A percentile compares a stretch with the other conserved stretches of the same genome.
These are phyloP conservation scores for Funneliformis geosporum DNA, from an alignment of 192 early-diverging fungal genomes.

Conservation along the genomic window DNA sequence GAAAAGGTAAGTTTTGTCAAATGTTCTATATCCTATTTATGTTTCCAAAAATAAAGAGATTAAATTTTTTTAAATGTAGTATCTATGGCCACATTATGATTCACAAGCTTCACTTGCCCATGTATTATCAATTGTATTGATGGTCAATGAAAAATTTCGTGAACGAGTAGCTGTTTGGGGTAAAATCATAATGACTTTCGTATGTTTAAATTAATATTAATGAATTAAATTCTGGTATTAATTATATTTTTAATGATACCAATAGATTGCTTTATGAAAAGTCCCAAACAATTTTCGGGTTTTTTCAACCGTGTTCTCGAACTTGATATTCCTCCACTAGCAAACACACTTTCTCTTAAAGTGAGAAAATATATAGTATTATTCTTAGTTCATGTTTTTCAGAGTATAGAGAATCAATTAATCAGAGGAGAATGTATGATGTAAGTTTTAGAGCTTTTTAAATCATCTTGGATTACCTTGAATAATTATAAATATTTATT, in stretches of 20 bases:
- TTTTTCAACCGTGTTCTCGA: slow-evolving; percentile 60
- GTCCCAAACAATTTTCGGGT: slow-evolving; percentile 52
- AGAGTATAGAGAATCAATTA: slow-evolving; percentile 75
- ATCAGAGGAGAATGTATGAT: slow-evolving; percentile 79
- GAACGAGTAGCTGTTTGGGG: slow-evolving; percentile 66
- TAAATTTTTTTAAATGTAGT: slow-evolving; percentile 47
- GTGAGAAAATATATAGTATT: slow-evolving; percentile 58
- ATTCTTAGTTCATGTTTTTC: slow-evolving; percentile 84
- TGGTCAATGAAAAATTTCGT: slow-evolving; percentile 91
- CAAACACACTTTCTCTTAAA: slow-evolving; percentile 37
- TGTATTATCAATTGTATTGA: slow-evolving; percentile 75
- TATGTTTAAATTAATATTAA: neutral
- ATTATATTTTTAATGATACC: neutral
- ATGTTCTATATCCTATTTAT: neutral
- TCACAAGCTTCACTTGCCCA: slow-evolving; percentile 51
- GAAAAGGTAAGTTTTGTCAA: slow-evolving; percentile 57
- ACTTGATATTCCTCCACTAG: slow-evolving; percentile 43
- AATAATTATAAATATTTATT: too few species aligned
- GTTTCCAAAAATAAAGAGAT: neutral
- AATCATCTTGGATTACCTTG: neutral
- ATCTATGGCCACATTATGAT: slow-evolving; percentile 78
- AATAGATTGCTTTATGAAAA: slow-evolving; percentile 43
- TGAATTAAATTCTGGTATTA: neutral
- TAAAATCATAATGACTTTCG: slow-evolving; percentile 29
- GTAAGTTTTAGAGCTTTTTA: slow-evolving; percentile 32